These are phyloP conservation scores for Diddensiella transvaalensis DNA, from an alignment of 805 yeast species.

Conservation along the genomic window DNA sequence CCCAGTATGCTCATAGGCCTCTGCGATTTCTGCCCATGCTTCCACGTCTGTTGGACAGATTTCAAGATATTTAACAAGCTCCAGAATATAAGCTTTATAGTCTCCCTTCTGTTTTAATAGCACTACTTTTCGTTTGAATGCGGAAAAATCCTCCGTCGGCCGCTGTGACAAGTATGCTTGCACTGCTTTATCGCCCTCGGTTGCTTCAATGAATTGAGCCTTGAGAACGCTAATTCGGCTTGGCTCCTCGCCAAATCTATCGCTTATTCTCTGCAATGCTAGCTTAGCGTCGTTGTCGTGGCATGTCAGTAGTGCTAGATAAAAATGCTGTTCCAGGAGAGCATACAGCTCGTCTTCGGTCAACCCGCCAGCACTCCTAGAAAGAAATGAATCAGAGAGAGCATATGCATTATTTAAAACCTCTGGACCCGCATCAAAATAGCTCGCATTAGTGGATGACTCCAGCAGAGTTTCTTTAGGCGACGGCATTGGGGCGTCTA, in stretches of 20 bases:
- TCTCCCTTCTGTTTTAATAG: slow-evolving; percentile 28
- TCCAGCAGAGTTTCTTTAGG: slow-evolving; percentile 3
- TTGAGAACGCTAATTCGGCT: slow-evolving; percentile 55
- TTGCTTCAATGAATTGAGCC: slow-evolving; percentile 55
- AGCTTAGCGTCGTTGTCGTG: slow-evolving; percentile 70
- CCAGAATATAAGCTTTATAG: slow-evolving; percentile 47
- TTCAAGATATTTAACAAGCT: slow-evolving; percentile 53
- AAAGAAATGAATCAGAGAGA: slow-evolving; percentile 40
- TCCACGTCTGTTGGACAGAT: slow-evolving; percentile 71
- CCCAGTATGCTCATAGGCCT: slow-evolving; percentile 56
- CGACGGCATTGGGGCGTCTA: too few species aligned
- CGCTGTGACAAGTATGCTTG: slow-evolving; percentile 36
- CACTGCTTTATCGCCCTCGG: slow-evolving; percentile 41
- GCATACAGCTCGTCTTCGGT: slow-evolving; percentile 45
- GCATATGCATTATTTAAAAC: slow-evolving; percentile 41
- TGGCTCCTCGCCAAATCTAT: slow-evolving; percentile 56
- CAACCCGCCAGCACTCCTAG: slow-evolving; percentile 34
- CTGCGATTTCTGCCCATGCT: slow-evolving; percentile 74
- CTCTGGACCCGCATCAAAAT: slow-evolving; percentile 45
- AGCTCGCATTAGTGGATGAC: slow-evolving; percentile 28
- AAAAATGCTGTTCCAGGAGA: slow-evolving; percentile 69
- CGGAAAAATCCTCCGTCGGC: slow-evolving; percentile 28
- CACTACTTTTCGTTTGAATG: slow-evolving; percentile 33
- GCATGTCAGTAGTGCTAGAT: slow-evolving; percentile 55
- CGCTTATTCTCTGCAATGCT: slow-evolving; percentile 59